Conservation (phyloP, 2,329 filamentous ascomycete species). For the Ascochyta lentis region DNA sequence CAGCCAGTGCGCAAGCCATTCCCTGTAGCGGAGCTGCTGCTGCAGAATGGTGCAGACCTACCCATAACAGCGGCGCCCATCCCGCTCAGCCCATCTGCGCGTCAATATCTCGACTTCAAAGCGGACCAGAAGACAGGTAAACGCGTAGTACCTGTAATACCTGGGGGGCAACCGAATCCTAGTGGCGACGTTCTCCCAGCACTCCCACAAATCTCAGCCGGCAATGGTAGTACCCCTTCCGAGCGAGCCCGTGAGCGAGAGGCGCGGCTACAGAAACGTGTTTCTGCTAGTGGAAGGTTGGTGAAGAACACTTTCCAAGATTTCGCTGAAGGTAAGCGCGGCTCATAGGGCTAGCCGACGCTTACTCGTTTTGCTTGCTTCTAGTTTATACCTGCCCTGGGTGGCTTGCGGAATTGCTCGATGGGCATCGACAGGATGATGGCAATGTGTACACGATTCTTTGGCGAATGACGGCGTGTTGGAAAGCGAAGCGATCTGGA, state of each 20-base stretch:
- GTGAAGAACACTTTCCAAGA: conserved; percentile 43
- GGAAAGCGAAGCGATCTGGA: conserved; percentile 1
- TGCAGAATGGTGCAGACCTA: conserved; percentile 93
- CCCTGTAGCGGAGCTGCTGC: conserved; percentile 84
- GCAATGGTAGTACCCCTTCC: conserved; percentile 50
- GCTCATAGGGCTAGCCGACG: conserved; percentile 35
- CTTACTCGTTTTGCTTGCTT: conserved; percentile 38
- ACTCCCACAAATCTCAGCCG: conserved; percentile 60
- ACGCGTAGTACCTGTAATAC: conserved; percentile 51
- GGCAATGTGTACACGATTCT: conserved; percentile 4
- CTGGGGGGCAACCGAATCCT: conserved; percentile 55
- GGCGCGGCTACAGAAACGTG: conserved; percentile 48
- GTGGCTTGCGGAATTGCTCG: conserved; percentile 37
- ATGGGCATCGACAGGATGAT: conserved; percentile 41
- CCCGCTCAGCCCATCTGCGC: conserved; percentile 79
- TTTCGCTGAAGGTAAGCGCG: conserved; percentile 44
- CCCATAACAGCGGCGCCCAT: conserved; percentile 78
- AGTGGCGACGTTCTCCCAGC: conserved; percentile 66
- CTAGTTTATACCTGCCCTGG: conserved; percentile 47
- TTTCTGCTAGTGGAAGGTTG: conserved; percentile 51
- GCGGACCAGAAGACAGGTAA: conserved; percentile 54
- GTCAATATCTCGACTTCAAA: conserved; percentile 84
- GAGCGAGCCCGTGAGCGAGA: conserved; percentile 48
- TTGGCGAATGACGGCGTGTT: conserved; percentile 1
- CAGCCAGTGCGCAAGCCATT: conserved; percentile 65